Evolutionary conservation across 768 basidiomycete genomes (phyloP).

Genomic region (Daedaleopsis nitida): DNA sequence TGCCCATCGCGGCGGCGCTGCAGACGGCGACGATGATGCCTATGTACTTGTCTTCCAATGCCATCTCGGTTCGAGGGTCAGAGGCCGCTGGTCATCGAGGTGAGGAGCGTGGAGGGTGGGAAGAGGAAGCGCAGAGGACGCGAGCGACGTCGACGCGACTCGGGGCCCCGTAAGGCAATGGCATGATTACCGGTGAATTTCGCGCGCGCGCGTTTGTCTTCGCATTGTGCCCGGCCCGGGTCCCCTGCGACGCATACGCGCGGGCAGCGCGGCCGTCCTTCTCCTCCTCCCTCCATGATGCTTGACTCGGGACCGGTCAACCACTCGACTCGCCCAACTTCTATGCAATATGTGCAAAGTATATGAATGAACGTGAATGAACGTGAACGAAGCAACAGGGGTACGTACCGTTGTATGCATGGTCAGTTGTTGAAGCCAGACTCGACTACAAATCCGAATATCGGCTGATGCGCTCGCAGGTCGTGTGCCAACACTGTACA

Average conservation of each 20-base stretch:
- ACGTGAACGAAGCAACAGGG: no score
- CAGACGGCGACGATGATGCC: constrained; percentile 62
- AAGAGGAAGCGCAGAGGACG: neutral
- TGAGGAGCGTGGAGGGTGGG: constrained; percentile 1
- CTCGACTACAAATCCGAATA: no score
- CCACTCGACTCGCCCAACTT: no score
- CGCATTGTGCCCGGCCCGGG: neutral
- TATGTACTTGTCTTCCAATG: constrained; percentile 8
- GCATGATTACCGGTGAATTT: neutral
- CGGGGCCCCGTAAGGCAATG: neutral
- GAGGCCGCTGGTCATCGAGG: neutral
- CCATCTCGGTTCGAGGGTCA: neutral
- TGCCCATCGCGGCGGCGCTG: constrained; percentile 85
- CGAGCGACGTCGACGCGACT: neutral
- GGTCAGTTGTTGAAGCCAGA: no score
- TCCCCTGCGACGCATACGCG: no score
- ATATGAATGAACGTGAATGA: no score
- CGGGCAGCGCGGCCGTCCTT: no score
- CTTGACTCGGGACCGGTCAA: no score
- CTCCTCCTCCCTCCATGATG: no score
- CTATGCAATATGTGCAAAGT: no score
- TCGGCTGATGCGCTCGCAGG: neutral
- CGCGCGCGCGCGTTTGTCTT: neutral
- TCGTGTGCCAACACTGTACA: no score
- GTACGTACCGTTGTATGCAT: no score